These are phyloP conservation scores for Cydonia oblonga DNA, from an alignment of 331 rosid genomes.

Conservation along the genomic window DNA sequence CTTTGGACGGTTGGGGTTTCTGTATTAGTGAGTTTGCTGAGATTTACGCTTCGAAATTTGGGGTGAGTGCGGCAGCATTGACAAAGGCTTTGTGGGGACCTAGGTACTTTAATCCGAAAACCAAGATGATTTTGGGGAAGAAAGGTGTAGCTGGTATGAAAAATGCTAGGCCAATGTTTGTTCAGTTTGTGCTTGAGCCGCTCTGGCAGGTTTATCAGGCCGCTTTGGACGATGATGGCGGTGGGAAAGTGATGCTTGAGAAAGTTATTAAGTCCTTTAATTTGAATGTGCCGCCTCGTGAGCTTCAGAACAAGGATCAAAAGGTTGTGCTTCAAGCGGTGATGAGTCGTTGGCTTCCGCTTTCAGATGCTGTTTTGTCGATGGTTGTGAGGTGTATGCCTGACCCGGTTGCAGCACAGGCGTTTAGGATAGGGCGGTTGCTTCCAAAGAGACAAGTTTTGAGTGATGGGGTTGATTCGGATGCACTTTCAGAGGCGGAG, in stretches of 20 bases:
- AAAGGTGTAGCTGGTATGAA: conserved; percentile 34
- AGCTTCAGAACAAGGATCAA: conserved; percentile 58
- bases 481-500: conserved; percentile 33
- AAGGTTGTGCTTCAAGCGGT: conserved; percentile 64
- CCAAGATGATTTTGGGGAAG: conserved; percentile 68
- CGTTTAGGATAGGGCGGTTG: conserved; percentile 43
- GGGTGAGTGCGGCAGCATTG: conserved; percentile 41
- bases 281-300: conserved; percentile 45
- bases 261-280: conserved; percentile 53
- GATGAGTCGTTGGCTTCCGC: conserved; percentile 78
- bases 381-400: conserved; percentile 71
- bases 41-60: conserved; percentile 50
- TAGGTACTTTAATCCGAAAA: conserved; percentile 42
- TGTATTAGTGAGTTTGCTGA: conserved; percentile 55
- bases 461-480: conserved; percentile 3
- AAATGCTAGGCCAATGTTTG: conserved; percentile 72
- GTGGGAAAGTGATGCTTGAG: conserved; percentile 34
- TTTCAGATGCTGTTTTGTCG: conserved; percentile 40
- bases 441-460: conserved; percentile 40
- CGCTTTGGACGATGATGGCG: conserved; percentile 36
- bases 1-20: conserved; percentile 86
- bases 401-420: conserved; percentile 51
- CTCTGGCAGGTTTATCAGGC: conserved; percentile 66
- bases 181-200: conserved; percentile 68
- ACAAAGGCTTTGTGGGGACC: conserved; percentile 73